Percentiles rank a stretch among this genome's conserved stretches.
Evolutionary conservation across 202 grass and related monocot species (phyloP).

Genomic region (Eragrostis tef): DNA sequence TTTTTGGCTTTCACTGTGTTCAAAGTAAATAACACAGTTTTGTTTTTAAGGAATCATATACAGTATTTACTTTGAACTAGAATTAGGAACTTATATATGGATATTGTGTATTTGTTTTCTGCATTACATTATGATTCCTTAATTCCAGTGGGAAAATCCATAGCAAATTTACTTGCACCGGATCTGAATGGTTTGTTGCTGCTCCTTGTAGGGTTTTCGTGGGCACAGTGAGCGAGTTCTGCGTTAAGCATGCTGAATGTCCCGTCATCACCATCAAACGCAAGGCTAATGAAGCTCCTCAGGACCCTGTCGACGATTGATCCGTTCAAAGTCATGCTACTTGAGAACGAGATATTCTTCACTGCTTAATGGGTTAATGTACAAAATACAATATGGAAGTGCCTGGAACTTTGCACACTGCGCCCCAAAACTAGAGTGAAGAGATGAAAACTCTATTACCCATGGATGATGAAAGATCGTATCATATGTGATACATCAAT

Average conservation of each 20-base stretch:
- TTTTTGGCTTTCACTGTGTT: neutral
- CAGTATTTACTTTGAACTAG: neutral
- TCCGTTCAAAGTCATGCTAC: slow-evolving; percentile 12
- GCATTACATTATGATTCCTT: neutral
- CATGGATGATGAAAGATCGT: slow-evolving; percentile 31
- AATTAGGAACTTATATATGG: neutral
- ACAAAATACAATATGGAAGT: slow-evolving; percentile 56
- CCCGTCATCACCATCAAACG: slow-evolving; percentile 94
- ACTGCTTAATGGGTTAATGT: slow-evolving; percentile 61
- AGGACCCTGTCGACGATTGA: slow-evolving; percentile 82
- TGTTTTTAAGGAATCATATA: no score
- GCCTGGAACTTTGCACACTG: slow-evolving; percentile 41
- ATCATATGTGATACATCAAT: slow-evolving; percentile 54
- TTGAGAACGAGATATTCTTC: slow-evolving; percentile 55
- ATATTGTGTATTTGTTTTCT: neutral
- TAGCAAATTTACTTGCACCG: neutral
- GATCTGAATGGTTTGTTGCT: slow-evolving; percentile 14
- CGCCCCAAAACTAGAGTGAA: slow-evolving; percentile 64
- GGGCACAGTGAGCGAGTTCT: slow-evolving; percentile 89
- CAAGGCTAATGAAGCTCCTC: slow-evolving; percentile 75
- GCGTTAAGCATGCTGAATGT: slow-evolving; percentile 90
- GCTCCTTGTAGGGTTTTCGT: slow-evolving; percentile 78
- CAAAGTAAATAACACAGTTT: no score
- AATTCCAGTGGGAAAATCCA: neutral
- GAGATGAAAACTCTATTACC: slow-evolving; percentile 45